Percentiles rank a stretch among this genome's conserved stretches.
Evolutionary conservation across 345 rosid genomes (phyloP).

Genomic region (Camelina hispida): DNA sequence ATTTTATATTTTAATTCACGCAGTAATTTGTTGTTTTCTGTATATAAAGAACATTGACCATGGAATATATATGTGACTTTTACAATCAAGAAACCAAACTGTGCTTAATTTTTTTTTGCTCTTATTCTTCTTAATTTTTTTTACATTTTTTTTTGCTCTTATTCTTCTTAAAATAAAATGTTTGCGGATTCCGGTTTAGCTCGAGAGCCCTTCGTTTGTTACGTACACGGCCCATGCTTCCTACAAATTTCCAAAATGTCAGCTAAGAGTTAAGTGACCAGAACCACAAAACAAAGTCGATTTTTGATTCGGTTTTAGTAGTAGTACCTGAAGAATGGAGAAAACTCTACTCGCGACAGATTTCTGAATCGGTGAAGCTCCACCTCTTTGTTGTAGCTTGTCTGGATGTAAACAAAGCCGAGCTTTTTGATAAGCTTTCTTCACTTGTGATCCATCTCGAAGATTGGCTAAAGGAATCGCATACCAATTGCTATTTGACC

Average conservation of each 20-base stretch:
- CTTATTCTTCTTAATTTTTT: no score
- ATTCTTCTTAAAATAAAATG: no score
- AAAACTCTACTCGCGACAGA: slow-evolving; percentile 74
- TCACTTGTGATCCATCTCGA: slow-evolving; percentile 72
- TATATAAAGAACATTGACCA: slow-evolving; percentile 19
- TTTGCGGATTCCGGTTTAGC: slow-evolving; percentile 29
- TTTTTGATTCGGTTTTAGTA: slow-evolving; percentile 31
- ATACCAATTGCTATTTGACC: slow-evolving; percentile 80
- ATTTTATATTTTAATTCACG: no score
- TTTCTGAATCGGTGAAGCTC: slow-evolving; percentile 69
- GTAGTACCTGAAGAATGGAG: slow-evolving; percentile 76
- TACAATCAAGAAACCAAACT: slow-evolving; percentile 12
- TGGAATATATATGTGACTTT: slow-evolving; percentile 22
- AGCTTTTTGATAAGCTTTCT: slow-evolving; percentile 92
- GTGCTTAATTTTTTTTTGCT: neutral
- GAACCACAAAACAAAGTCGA: neutral
- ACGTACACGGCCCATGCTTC: slow-evolving; percentile 77
- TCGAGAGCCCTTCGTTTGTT: slow-evolving; percentile 56
- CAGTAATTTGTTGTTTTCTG: slow-evolving; percentile 7
- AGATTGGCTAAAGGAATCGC: slow-evolving; percentile 62
- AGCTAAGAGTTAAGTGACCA: slow-evolving; percentile 18
- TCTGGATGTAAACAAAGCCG: slow-evolving; percentile 95
- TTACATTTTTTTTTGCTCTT: neutral
- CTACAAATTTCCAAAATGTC: slow-evolving; percentile 44
- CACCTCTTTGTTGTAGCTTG: slow-evolving; percentile 84